A percentile compares a stretch with the other conserved stretches of the same genome.
Evolutionary conservation across 352 stramenopile species (phyloP).

Genomic region (Pythium phragmiticola): DNA sequence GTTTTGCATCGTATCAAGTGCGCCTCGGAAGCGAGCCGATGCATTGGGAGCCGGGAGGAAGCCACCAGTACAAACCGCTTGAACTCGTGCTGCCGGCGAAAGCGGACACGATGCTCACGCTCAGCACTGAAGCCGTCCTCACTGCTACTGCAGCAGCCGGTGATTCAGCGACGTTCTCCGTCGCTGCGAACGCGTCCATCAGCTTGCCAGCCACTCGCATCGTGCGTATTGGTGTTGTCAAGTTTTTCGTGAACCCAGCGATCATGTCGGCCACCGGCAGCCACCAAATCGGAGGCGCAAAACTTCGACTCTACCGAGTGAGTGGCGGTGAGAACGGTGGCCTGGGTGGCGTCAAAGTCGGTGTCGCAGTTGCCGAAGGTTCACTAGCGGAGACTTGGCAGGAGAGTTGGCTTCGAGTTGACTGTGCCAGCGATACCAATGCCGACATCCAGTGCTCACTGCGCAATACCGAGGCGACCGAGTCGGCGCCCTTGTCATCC

Average conservation of each 20-base stretch:
- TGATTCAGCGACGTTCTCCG: constrained; percentile 25
- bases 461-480: neutral
- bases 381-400: constrained; percentile 34
- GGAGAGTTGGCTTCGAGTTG: constrained; percentile 33
- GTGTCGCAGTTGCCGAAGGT: constrained; percentile 32
- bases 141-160: constrained; percentile 13
- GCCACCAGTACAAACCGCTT: constrained; percentile 34
- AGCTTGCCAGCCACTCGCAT: constrained; percentile 33
- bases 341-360: constrained; percentile 51
- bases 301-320: constrained; percentile 53
- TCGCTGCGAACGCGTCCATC: constrained; percentile 46
- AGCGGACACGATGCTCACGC: constrained; percentile 49
- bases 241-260: constrained; percentile 38
- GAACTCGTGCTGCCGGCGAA: constrained; percentile 33
- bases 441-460: constrained; percentile 12
- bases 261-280: constrained; percentile 41
- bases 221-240: constrained; percentile 36
- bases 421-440: constrained; percentile 29
- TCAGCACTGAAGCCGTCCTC: constrained; percentile 23
- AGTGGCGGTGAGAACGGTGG: constrained; percentile 63
- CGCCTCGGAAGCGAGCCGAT: constrained; percentile 52
- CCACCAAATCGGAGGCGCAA: constrained; percentile 49
- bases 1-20: constrained; percentile 34
- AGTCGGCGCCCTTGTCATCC: constrained; percentile 13
- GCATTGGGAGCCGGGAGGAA: constrained; percentile 51